Percentiles rank a stretch among this genome's conserved stretches.
These are phyloP conservation scores for Candida namnaoensis DNA, from an alignment of 805 yeast genomes.

Conservation along the genomic window DNA sequence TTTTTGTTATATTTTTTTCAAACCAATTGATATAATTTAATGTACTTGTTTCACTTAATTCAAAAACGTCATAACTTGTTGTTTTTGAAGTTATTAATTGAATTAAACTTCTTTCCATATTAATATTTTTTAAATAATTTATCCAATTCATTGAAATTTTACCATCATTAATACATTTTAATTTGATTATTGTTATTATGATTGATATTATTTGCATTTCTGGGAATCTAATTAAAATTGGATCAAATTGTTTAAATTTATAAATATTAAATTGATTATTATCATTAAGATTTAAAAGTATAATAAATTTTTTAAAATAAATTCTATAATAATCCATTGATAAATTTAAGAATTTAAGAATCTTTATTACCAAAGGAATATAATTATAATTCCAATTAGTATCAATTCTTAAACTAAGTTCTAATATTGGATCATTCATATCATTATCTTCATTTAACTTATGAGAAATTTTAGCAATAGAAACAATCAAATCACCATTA, in stretches of 20 bases:
- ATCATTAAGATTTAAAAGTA: conserved; percentile 11
- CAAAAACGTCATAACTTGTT: conserved; percentile 25
- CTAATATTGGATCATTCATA: conserved; percentile 4
- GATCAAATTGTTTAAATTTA: not conserved
- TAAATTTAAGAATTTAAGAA: not conserved
- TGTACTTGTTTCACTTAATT: conserved; percentile 40
- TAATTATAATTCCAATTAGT: conserved; percentile 10
- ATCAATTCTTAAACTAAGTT: conserved; percentile 31
- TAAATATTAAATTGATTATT: not conserved
- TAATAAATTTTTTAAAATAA: conserved; percentile 31
- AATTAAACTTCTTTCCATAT: conserved; percentile 4
- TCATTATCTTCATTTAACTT: not conserved
- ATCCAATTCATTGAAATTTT: conserved; percentile 7
- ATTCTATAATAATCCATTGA: not conserved
- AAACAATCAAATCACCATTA: conserved; percentile 25
- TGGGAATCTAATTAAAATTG: not conserved
- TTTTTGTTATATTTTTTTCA: conserved; percentile 13
- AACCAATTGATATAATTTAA: conserved; percentile 45
- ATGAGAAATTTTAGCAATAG: conserved; percentile 11
- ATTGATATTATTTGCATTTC: not conserved
- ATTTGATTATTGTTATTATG: not conserved
- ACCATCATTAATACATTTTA: no score
- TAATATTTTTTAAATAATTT: conserved; percentile 11
- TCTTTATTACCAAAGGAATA: conserved; percentile 1
- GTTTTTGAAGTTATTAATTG: conserved; percentile 12